These are phyloP conservation scores for Acacia concinna DNA, from an alignment of 331 rosid species.

Conservation along the genomic window DNA sequence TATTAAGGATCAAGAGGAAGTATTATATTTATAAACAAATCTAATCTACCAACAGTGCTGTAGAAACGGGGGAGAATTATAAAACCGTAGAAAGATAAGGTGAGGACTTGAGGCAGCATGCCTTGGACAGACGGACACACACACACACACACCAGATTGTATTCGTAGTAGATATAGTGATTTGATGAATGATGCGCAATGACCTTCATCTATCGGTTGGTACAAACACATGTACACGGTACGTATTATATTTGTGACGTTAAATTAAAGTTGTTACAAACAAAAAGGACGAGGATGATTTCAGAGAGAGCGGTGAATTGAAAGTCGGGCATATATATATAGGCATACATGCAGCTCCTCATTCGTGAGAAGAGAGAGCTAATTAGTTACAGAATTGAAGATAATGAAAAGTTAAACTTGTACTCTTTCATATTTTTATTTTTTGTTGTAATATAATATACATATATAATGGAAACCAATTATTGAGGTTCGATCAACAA, in stretches of 20 bases:
- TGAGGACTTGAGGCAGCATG: too few relatives aligned
- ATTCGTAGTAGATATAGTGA: too few relatives aligned
- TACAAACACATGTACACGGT: background rate
- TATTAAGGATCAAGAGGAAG: too few relatives aligned
- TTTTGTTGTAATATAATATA: too few relatives aligned
- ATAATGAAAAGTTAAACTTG: background rate
- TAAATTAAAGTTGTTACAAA: background rate
- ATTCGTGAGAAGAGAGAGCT: background rate
- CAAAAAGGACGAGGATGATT: background rate
- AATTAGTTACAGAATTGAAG: background rate
- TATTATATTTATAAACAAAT: too few relatives aligned
- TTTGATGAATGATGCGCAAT: background rate
- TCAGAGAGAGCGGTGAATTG: background rate
- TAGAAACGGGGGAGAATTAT: too few relatives aligned
- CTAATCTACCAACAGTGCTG: too few relatives aligned
- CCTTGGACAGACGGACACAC: background rate
- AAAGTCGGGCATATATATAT: too few relatives aligned
- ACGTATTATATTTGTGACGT: background rate
- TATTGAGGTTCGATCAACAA: background rate
- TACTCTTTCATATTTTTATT: background rate
- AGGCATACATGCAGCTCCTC: background rate
- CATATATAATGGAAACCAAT: background rate
- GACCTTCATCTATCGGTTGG: background rate
- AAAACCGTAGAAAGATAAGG: background rate
- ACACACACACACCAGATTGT: too few relatives aligned